A percentile compares a stretch with the other conserved stretches of the same genome.
These are phyloP conservation scores for Aureobasidium sp. DNA, from an alignment of 2,329 filamentous ascomycete genomes.

Conservation along the genomic window DNA sequence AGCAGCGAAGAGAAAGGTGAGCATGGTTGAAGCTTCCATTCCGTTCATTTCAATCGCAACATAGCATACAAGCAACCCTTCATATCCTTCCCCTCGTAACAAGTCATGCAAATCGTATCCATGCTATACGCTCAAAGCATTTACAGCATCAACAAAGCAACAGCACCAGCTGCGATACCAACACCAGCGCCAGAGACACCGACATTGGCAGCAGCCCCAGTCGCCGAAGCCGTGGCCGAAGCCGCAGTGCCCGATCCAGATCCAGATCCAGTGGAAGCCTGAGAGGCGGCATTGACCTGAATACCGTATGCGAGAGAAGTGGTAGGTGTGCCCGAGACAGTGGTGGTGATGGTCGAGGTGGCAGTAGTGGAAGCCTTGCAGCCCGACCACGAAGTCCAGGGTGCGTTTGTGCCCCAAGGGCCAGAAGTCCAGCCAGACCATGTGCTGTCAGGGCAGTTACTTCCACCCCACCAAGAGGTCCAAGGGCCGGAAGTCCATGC, in stretches of 20 bases:
- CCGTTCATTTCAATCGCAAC: not conserved
- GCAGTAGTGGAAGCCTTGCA: conserved; percentile 29
- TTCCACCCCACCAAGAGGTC: conserved; percentile 32
- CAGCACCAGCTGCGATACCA: conserved; percentile 26
- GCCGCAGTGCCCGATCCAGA: conserved; percentile 16
- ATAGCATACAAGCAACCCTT: not conserved
- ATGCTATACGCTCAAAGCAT: not conserved
- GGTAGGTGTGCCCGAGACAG: conserved; percentile 21
- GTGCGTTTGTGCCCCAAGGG: conserved; percentile 26
- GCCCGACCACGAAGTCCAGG: conserved; percentile 31
- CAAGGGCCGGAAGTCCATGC: conserved; percentile 29
- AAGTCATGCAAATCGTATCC: conserved; percentile 7
- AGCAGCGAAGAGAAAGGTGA: not conserved
- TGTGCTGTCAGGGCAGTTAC: conserved; percentile 27
- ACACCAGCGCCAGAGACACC: conserved; percentile 24
- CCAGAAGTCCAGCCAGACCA: conserved; percentile 31
- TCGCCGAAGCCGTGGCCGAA: conserved; percentile 19
- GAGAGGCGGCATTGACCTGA: conserved; percentile 24
- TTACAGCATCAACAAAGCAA: conserved; percentile 27
- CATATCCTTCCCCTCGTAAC: not conserved
- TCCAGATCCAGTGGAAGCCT: conserved; percentile 8
- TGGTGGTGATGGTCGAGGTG: conserved; percentile 25
- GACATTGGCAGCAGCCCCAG: conserved; percentile 21
- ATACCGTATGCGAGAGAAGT: conserved; percentile 26
- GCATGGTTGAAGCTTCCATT: not conserved